These are phyloP conservation scores for Juncus effusus DNA, from an alignment of 176 grass and related monocot genomes.

Conservation along the genomic window DNA sequence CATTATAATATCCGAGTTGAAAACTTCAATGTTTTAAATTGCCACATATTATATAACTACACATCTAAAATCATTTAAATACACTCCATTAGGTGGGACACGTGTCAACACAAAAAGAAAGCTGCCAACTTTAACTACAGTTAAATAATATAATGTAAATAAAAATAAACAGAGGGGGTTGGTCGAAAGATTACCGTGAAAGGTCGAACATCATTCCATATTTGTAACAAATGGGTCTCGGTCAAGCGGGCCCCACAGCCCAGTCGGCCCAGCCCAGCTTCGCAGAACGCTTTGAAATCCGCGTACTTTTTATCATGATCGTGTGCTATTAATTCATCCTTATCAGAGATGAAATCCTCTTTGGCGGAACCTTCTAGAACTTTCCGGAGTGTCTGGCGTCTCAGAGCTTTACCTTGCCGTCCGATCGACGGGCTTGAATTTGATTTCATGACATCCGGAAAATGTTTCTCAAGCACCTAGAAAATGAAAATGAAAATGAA, in stretches of 20 bases:
- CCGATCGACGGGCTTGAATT: conserved; percentile 83
- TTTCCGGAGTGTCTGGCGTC: conserved; percentile 49
- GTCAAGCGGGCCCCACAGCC: conserved; percentile 46
- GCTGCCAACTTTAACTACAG: not conserved
- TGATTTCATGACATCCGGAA: conserved; percentile 53
- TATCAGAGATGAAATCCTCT: conserved; percentile 18
- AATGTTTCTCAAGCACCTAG: conserved; percentile 77
- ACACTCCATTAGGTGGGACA: too few relatives aligned
- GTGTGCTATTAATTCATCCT: conserved; percentile 7
- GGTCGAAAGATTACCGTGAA: conserved; percentile 42
- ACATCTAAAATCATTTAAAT: too few relatives aligned
- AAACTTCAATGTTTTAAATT: too few relatives aligned
- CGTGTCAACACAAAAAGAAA: too few relatives aligned
- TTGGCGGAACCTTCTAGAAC: conserved; percentile 47
- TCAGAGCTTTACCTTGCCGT: conserved; percentile 87
- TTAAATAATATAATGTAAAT: not conserved
- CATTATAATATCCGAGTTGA: too few relatives aligned
- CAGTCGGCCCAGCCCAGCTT: conserved; percentile 54
- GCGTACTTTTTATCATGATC: conserved; percentile 25
- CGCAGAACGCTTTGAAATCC: conserved; percentile 68
- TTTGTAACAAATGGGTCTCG: conserved; percentile 49
- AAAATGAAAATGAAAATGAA: conserved; percentile 10
- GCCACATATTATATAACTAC: too few relatives aligned
- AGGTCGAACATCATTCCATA: conserved; percentile 55
- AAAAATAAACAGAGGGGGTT: conserved; percentile 11